phyloP scores from a whole-genome alignment of 2,329 filamentous ascomycete genomes.

The Apiospora pterosperma region DNA sequence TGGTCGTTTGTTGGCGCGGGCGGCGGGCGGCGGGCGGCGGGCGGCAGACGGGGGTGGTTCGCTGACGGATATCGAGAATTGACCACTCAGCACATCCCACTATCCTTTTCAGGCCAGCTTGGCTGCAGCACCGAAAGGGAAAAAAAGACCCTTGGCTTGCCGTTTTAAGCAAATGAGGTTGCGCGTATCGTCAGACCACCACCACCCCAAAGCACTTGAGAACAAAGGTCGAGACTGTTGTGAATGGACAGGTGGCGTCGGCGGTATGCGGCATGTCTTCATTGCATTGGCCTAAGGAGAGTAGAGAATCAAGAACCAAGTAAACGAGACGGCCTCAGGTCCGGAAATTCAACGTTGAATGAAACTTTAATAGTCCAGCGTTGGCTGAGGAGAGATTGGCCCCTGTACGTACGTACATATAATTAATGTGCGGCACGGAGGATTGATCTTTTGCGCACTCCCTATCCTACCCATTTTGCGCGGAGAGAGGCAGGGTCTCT shows the following conservation, averaged over 20 bases:
- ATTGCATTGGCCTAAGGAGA: not conserved
- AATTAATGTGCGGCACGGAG: not conserved
- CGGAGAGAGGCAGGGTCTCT: not conserved
- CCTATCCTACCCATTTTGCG: not conserved
- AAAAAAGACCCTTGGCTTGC: not conserved
- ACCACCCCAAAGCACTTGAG: not conserved
- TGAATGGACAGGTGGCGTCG: not conserved
- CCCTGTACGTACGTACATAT: not conserved
- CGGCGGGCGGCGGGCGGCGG: not conserved
- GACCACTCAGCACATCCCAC: not conserved
- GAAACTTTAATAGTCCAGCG: not conserved
- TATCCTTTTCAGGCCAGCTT: no score
- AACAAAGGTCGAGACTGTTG: not conserved
- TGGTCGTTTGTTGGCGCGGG: not conserved
- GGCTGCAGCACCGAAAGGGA: not conserved
- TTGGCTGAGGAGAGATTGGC: not conserved
- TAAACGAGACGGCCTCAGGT: not conserved
- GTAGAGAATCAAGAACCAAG: not conserved
- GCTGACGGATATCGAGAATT: not conserved
- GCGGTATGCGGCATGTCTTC: not conserved
- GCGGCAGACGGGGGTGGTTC: not conserved
- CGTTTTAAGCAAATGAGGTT: not conserved
- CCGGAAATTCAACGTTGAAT: not conserved
- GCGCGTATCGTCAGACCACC: not conserved
- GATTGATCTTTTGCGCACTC: not conserved